A percentile compares a stretch with the other conserved stretches of the same genome.
Evolutionary conservation across 2,329 filamentous ascomycete genomes (phyloP).

Genomic region (Colletotrichum sp.): DNA sequence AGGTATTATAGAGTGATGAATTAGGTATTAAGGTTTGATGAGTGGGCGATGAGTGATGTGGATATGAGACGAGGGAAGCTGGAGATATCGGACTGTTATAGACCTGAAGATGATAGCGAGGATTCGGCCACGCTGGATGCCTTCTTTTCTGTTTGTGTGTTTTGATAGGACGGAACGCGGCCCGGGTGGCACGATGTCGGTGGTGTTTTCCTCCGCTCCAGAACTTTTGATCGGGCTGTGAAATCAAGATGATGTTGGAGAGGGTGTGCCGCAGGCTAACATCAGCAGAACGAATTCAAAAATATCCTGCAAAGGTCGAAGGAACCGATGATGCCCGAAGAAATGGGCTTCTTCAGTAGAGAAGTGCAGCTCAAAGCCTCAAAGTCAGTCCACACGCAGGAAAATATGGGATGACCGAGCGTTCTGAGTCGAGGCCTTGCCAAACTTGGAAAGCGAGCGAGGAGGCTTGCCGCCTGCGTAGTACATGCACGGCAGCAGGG

Average conservation of each 20-base stretch:
- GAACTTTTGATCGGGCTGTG: neutral
- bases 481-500: constrained; percentile 1
- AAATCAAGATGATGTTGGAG: neutral
- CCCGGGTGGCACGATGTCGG: neutral
- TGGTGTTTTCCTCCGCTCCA: neutral
- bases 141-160: neutral
- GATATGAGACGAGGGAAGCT: neutral
- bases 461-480: neutral
- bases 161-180: neutral
- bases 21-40: neutral
- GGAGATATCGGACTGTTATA: neutral
- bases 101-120: neutral
- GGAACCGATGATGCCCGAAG: neutral
- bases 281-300: neutral
- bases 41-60: neutral
- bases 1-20: neutral
- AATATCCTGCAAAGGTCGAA: neutral
- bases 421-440: neutral
- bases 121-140: neutral
- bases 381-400: neutral
- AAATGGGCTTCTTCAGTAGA: neutral
- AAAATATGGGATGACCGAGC: neutral
- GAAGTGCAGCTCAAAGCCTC: neutral
- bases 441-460: neutral
- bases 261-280: neutral